Conservation (phyloP, 2,329 filamentous ascomycete genomes). For the Hymenoscyphus repandus region DNA sequence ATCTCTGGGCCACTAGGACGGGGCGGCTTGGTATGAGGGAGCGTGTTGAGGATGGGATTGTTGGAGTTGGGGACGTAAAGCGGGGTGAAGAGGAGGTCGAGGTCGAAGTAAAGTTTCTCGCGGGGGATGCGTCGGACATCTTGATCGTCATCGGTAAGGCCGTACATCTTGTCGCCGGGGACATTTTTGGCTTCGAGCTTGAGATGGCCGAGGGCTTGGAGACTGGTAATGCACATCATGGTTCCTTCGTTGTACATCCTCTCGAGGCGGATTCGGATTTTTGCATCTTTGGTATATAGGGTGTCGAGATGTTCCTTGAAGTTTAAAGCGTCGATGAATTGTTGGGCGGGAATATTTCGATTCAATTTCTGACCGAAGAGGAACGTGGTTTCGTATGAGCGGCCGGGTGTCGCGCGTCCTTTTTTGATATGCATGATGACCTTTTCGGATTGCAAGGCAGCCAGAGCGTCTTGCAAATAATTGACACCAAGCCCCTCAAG, state of each 20-base stretch:
- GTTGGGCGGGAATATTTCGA: conserved; percentile 48
- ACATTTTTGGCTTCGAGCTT: conserved; percentile 49
- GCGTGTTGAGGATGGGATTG: conserved; percentile 37
- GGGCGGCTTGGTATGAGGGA: conserved; percentile 28
- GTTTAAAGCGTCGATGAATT: conserved; percentile 51
- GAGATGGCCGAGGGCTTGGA: conserved; percentile 56
- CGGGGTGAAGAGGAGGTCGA: conserved; percentile 53
- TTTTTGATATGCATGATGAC: conserved; percentile 54
- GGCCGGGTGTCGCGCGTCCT: conserved; percentile 49
- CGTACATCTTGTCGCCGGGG: conserved; percentile 57
- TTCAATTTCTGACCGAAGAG: conserved; percentile 51
- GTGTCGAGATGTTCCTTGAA: conserved; percentile 58
- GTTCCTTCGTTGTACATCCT: conserved; percentile 57
- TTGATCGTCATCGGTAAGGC: conserved; percentile 67
- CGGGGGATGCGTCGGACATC: conserved; percentile 65
- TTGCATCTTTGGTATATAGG: conserved; percentile 32
- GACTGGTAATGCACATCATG: conserved; percentile 61
- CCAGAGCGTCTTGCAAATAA: conserved; percentile 19
- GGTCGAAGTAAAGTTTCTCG: conserved; percentile 57
- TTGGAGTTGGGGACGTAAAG: conserved; percentile 52
- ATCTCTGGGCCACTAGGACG: conserved; percentile 44
- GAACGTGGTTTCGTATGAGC: conserved; percentile 59
- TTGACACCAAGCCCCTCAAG: conserved; percentile 31
- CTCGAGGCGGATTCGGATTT: conserved; percentile 39
- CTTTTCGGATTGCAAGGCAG: conserved; percentile 21